phyloP scores from a whole-genome alignment of 805 yeast species.

The Metschnikowia reukaufii region DNA sequence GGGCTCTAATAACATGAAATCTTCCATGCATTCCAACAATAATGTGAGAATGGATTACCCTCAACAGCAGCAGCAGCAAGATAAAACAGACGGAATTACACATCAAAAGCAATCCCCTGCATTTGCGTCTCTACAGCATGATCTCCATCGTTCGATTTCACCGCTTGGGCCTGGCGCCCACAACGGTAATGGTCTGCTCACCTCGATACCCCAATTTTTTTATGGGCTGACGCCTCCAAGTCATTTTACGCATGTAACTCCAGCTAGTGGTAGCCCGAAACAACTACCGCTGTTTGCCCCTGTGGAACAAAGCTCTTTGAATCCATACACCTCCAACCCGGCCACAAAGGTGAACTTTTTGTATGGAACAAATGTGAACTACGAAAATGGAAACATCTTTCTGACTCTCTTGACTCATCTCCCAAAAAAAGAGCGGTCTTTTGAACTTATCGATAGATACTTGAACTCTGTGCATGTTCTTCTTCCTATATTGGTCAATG shows the following conservation, averaged over 20 bases:
- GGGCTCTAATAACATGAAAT: too few relatives aligned
- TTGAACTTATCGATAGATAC: slow-evolving; percentile 48
- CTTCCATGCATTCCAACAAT: too few relatives aligned
- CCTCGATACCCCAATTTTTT: slow-evolving; percentile 18
- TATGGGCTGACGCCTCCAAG: slow-evolving; percentile 16
- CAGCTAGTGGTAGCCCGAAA: background rate
- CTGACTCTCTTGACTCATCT: slow-evolving; percentile 43
- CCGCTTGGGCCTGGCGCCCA: background rate
- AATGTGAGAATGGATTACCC: too few relatives aligned
- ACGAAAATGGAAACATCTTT: slow-evolving; percentile 34
- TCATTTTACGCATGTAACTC: background rate
- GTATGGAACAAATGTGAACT: slow-evolving; percentile 41
- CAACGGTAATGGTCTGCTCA: background rate
- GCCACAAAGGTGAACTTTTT: slow-evolving; percentile 34
- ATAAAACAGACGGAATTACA: too few relatives aligned
- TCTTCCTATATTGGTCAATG: slow-evolving; percentile 51
- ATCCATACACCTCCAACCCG: slow-evolving; percentile 34
- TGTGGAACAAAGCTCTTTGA: slow-evolving; percentile 24
- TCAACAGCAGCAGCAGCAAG: too few relatives aligned
- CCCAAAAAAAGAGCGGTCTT: slow-evolving; percentile 40
- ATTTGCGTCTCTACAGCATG: too few relatives aligned
- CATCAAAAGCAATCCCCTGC: too few relatives aligned
- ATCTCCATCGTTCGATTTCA: too few relatives aligned
- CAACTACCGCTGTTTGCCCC: background rate
- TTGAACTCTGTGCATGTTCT: slow-evolving; percentile 54